phyloP scores from a whole-genome alignment of 2,329 filamentous ascomycete genomes.

The Colletotrichum euphorbiae region DNA sequence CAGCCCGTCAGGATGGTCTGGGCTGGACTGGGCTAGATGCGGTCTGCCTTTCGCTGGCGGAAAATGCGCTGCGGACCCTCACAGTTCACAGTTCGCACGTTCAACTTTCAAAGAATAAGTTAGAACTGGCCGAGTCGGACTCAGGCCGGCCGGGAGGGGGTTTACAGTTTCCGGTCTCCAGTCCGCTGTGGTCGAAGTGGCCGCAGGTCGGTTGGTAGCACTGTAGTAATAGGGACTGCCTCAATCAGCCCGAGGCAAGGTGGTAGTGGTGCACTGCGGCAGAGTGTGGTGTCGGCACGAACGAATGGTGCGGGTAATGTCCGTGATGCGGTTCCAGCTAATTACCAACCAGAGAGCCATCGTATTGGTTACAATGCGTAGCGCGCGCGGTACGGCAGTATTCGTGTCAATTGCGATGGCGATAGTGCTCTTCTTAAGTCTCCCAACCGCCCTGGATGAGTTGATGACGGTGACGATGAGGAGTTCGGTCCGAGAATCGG shows the following conservation, averaged over 20 bases:
- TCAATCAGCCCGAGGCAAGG: background rate
- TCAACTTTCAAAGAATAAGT: background rate
- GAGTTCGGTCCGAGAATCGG: too few relatives aligned
- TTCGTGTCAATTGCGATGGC: background rate
- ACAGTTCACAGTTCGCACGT: too few relatives aligned
- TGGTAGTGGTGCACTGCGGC: background rate
- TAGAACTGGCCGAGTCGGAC: conserved; percentile 10
- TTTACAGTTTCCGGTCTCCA: background rate
- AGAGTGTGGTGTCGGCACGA: background rate
- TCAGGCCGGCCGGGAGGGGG: conserved; percentile 12
- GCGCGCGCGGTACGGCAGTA: background rate
- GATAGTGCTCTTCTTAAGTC: too few relatives aligned
- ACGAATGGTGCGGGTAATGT: background rate
- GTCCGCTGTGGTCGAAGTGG: background rate
- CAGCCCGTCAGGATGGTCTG: background rate
- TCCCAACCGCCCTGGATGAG: too few relatives aligned
- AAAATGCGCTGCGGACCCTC: conserved; percentile 7
- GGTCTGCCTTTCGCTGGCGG: conserved; percentile 1
- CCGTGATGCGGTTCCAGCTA: conserved; percentile 1
- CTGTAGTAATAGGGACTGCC: background rate
- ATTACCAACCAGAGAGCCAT: background rate
- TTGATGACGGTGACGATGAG: too few relatives aligned
- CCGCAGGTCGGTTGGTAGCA: background rate
- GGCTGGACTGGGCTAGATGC: background rate
- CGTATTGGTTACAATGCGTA: background rate